A percentile compares a stretch with the other conserved stretches of the same genome.
Evolutionary conservation across 306 rosid genomes (phyloP).

Genomic region (Trifolium repens): DNA sequence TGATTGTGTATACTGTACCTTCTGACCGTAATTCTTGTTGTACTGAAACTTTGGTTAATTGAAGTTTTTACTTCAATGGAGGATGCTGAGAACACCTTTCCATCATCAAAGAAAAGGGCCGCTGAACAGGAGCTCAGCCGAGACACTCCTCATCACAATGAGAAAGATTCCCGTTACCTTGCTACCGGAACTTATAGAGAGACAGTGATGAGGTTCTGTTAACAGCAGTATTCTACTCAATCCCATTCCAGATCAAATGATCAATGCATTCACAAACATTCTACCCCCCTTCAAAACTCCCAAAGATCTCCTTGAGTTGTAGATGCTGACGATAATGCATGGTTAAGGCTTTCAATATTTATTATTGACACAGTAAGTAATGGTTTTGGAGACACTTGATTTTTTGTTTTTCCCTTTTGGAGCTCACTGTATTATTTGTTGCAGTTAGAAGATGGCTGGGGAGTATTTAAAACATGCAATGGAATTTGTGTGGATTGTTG

Average conservation of each 20-base stretch:
- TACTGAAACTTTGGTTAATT: conserved; percentile 15
- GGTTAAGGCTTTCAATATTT: conserved; percentile 25
- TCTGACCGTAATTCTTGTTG: conserved; percentile 50
- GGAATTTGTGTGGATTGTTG: conserved; percentile 96
- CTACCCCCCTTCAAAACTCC: neutral
- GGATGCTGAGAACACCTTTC: conserved; percentile 68
- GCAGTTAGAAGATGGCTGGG: conserved; percentile 98
- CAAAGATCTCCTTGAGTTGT: conserved; percentile 1
- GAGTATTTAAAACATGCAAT: conserved; percentile 85
- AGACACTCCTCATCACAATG: conserved; percentile 82
- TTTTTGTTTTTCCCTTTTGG: conserved; percentile 19
- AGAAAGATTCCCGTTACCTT: conserved; percentile 63
- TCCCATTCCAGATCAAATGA: neutral
- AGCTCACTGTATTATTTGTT: conserved; percentile 45
- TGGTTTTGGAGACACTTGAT: conserved; percentile 18
- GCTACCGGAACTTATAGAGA: conserved; percentile 80
- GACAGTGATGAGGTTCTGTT: conserved; percentile 88
- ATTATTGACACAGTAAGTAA: neutral
- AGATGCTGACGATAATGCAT: conserved; percentile 27
- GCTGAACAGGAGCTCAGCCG: conserved; percentile 82
- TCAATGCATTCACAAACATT: neutral
- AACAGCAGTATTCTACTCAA: neutral
- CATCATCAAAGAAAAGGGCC: conserved; percentile 81
- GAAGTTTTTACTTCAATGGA: conserved; percentile 57
- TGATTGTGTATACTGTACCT: conserved; percentile 7